A percentile compares a stretch with the other conserved stretches of the same genome.
Evolutionary conservation across 768 basidiomycete genomes (phyloP).

Genomic region (Daedalea quercina): DNA sequence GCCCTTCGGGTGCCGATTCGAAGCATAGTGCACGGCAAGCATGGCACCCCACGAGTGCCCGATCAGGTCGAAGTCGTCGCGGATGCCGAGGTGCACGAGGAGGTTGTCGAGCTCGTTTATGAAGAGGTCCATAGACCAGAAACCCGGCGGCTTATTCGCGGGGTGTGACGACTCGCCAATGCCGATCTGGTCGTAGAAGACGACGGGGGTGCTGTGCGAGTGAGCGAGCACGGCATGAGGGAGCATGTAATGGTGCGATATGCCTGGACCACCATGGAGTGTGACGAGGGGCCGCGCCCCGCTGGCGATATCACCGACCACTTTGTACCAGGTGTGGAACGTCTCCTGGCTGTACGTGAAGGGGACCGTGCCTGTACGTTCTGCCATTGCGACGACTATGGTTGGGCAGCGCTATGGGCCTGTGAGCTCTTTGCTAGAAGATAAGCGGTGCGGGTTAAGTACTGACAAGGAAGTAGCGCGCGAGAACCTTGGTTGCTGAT

Average conservation of each 20-base stretch:
- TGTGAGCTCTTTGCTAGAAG: too few relatives aligned
- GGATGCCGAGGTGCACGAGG: slow-evolving; percentile 36
- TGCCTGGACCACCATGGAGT: slow-evolving; percentile 51
- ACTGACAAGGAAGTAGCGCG: too few relatives aligned
- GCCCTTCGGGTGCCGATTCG: slow-evolving; percentile 23
- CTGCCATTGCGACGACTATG: not conserved
- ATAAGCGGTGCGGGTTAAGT: too few relatives aligned
- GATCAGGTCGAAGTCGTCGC: slow-evolving; percentile 34
- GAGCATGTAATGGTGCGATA: slow-evolving; percentile 35
- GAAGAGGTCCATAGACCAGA: slow-evolving; percentile 48
- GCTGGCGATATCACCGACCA: slow-evolving; percentile 36
- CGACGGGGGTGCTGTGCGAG: slow-evolving; percentile 32
- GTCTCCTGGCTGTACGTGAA: slow-evolving; percentile 1
- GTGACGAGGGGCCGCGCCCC: slow-evolving; percentile 36
- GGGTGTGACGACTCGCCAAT: slow-evolving; percentile 49
- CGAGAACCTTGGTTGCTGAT: too few relatives aligned
- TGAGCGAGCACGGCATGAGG: slow-evolving; percentile 32
- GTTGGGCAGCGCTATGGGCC: too few relatives aligned
- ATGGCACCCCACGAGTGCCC: slow-evolving; percentile 41
- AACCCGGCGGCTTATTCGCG: slow-evolving; percentile 39
- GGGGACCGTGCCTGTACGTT: not conserved
- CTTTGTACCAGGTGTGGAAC: slow-evolving; percentile 45
- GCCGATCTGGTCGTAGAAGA: slow-evolving; percentile 51
- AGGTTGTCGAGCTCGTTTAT: slow-evolving; percentile 47
- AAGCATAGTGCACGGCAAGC: slow-evolving; percentile 32